Evolutionary conservation across 2,329 filamentous ascomycete species (phyloP), one percentile per base, ranked within the genome.

Genomic region (Neurospora sp.): DNA sequence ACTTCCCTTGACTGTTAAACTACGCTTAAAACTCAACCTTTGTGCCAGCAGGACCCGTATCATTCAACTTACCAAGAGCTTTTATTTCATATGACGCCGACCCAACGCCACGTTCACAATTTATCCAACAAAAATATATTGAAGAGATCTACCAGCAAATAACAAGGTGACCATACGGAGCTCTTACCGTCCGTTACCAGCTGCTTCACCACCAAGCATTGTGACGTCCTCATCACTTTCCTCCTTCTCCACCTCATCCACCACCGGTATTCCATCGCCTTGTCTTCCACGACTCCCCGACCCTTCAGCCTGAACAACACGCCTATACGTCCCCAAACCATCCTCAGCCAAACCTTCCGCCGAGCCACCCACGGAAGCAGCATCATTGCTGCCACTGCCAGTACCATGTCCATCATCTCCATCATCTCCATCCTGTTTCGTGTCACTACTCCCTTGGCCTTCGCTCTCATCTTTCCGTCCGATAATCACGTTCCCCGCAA

Each of bases 401-500:
- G 2, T 52, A 13, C 43, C 73, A 17, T 9, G 15, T 33, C 23
- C 42, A 11, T 67, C 73, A 4, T 68, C 72, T 33, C 23, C 42
- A 11, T 67, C 73, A 4, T 68, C 72, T 8, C 67, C 72, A n/a
- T 70, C 72, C 62, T 33, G 23, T 17, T 33, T 17, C 7, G 8
- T 62, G 28, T 33, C 52, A 33, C 69, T 68, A 71, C 40, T 69
- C 19, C 73, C 67, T 43, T 43, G 8, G 19, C 42, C 42, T 62
- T 74, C 52, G 36, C 73, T 78, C 76, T 89, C 89, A 70, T 91
- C 89, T 75, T 92, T 87, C 69, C 87, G 83, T 2, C 92, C 91
- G 73, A 94, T 91, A 71, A 95, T 89, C 62, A 95, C 91, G 73
- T 92, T 93, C 2, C 92, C 92, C 0, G 86, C 90, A 1, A 94